phyloP scores from a whole-genome alignment of 441 rosid genomes.

The Hura crepitans region DNA sequence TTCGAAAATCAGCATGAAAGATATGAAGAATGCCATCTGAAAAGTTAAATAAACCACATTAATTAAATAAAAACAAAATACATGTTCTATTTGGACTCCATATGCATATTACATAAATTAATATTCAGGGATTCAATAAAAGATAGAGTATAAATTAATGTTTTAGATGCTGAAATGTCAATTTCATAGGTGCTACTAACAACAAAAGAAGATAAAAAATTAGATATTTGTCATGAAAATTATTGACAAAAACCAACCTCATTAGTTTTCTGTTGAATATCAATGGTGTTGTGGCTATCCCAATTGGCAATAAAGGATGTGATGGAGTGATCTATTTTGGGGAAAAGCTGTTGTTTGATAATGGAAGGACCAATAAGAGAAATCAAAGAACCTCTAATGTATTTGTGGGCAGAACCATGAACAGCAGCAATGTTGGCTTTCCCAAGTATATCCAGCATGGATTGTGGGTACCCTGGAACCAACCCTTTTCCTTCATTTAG shows the following conservation, averaged over 20 bases:
- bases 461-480: constrained; percentile 90
- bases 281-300: constrained; percentile 45
- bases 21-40: constrained; percentile 51
- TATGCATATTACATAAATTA: too few relatives aligned
- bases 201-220: too few relatives aligned
- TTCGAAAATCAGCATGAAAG: not conserved
- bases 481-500: constrained; percentile 83
- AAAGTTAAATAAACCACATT: constrained; percentile 10
- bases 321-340: constrained; percentile 69
- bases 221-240: too few relatives aligned
- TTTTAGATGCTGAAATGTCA: too few relatives aligned
- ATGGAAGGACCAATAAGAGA: constrained; percentile 55
- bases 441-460: constrained; percentile 84
- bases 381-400: constrained; percentile 74
- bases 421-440: constrained; percentile 86
- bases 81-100: too few relatives aligned
- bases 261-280: constrained; percentile 76
- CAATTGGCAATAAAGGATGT: constrained; percentile 60
- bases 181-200: too few relatives aligned
- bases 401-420: constrained; percentile 67
- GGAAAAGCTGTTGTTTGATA: constrained; percentile 64
- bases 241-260: constrained; percentile 40
- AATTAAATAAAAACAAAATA: not conserved
- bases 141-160: too few relatives aligned
- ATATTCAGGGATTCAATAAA: too few relatives aligned